Evolutionary conservation across 306 rosid species (phyloP), one percentile per base, ranked within the genome.

Genomic region (Lathyrus sativus): DNA sequence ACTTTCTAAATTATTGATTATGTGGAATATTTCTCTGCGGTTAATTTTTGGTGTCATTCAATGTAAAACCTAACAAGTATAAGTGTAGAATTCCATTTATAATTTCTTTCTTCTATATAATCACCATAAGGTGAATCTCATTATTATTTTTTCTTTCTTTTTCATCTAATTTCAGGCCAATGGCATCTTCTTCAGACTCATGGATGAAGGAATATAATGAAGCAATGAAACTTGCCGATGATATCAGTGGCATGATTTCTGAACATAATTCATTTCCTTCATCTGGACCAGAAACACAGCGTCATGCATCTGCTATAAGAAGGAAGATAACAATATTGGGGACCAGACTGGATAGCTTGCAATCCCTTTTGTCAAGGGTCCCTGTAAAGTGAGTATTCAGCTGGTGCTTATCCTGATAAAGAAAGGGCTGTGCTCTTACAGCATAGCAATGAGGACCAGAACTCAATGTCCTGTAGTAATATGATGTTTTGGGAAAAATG

Each of bases 191-290:
- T 59, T 79, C 83, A 68, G 97, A 95, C 61, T 84, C 99, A 70
- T 95, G 99, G 99, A 78, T 78, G 84, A 95, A 95, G 84, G 99
- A 90, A 84, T 95, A 87, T 67, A 90, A 79, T 68, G 99, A 88
- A 81, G 95, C 99, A 19, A 28, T 85, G 70, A 95, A 90, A 79
- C 96, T 95, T 31, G 80, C 95, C 3, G 97, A 90, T 65, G 99
- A 95, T 79, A 85, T 90, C 79, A 84, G 62, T 78, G 81, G 91
- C 80, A 95, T 95, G 99, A 88, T 95, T 71, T 85, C 97, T 59
- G 97, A 87, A 53, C 77, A 86, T 45, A 84, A 67, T 85, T 87
- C 95, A 1, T 50, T 80, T 45, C 79, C 95, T 6, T 54, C 87
- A 54, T 82, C 96, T 41, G 99, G 99, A 58, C 96, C 97, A 39